Conservation (phyloP, 257 asterid genomes). For the Linaria vulgaris region DNA sequence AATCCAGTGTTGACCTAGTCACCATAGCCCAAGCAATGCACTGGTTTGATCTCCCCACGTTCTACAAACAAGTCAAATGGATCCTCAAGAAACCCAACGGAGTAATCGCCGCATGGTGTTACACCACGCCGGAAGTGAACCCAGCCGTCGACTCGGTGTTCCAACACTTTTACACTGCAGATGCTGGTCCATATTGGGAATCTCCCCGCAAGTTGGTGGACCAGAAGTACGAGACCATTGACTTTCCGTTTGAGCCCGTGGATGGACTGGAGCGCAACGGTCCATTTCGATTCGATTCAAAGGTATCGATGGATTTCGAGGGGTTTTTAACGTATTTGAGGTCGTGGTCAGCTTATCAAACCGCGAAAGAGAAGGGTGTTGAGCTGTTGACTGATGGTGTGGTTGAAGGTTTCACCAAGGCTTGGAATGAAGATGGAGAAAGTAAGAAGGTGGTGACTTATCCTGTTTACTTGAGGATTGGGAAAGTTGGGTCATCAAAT, state of each 20-base stretch:
- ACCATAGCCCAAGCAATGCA: conserved; percentile 72
- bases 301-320: conserved; percentile 62
- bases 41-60: conserved; percentile 71
- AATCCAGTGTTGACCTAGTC: conserved; percentile 53
- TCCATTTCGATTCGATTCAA: conserved; percentile 52
- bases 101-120: conserved; percentile 80
- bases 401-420: conserved; percentile 42
- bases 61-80: conserved; percentile 57
- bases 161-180: conserved; percentile 28
- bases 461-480: conserved; percentile 70
- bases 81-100: conserved; percentile 70
- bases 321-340: conserved; percentile 41
- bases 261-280: conserved; percentile 59
- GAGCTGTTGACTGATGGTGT: conserved; percentile 51
- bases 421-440: conserved; percentile 64
- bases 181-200: conserved; percentile 39
- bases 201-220: conserved; percentile 42
- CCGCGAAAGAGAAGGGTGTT: conserved; percentile 73
- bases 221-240: conserved; percentile 52
- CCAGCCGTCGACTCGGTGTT: conserved; percentile 43
- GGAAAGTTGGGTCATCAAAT: conserved; percentile 49
- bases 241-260: conserved; percentile 67
- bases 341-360: conserved; percentile 79
- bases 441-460: conserved; percentile 39
- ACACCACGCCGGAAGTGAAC: conserved; percentile 48